Evolutionary conservation across 108 stramenopile species (phyloP).

Genomic region (Cyclotella sp.): DNA sequence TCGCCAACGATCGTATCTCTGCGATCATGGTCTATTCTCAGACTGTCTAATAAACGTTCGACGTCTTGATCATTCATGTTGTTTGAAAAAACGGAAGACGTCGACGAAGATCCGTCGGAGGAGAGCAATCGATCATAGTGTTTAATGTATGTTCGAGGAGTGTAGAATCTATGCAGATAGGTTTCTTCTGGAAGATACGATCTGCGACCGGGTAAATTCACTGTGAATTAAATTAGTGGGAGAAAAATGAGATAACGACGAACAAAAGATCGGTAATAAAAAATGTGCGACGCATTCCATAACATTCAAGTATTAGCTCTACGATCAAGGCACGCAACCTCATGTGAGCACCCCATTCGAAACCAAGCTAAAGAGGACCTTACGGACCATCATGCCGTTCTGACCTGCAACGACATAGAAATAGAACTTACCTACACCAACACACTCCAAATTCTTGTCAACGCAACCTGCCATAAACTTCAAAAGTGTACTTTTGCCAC

Average conservation of each 20-base stretch:
- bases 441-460: constrained; percentile 36
- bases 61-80: constrained; percentile 24
- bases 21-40: constrained; percentile 59
- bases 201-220: constrained; percentile 54
- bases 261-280: background rate
- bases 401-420: too few relatives aligned
- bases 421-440: constrained; percentile 48
- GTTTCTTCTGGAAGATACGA: constrained; percentile 63
- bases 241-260: background rate
- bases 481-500: constrained; percentile 63
- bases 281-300: too few relatives aligned
- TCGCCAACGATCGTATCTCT: constrained; percentile 68
- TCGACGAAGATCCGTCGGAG: background rate
- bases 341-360: too few relatives aligned
- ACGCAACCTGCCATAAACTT: constrained; percentile 53
- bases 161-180: constrained; percentile 64
- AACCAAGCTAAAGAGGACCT: too few relatives aligned
- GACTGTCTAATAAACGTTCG: constrained; percentile 38
- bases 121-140: constrained; percentile 55
- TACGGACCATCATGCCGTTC: too few relatives aligned
- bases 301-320: too few relatives aligned
- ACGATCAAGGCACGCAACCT: too few relatives aligned
- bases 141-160: constrained; percentile 58
- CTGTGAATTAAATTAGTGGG: constrained; percentile 11
- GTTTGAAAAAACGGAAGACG: background rate